These are phyloP conservation scores for Melampsora americana DNA, from an alignment of 1,284 basidiomycete species.

Conservation along the genomic window DNA sequence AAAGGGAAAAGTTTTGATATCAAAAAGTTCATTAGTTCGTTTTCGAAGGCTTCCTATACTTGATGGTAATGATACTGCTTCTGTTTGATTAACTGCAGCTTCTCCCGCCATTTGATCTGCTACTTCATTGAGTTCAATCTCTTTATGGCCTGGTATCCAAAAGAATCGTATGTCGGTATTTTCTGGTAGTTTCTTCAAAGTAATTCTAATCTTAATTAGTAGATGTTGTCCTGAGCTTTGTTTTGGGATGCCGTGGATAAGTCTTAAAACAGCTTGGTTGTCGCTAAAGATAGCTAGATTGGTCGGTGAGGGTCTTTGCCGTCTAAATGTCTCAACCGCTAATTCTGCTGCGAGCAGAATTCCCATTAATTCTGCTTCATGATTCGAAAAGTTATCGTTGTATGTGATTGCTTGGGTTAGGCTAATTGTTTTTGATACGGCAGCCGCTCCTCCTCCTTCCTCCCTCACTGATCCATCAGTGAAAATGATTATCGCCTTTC, in stretches of 20 bases:
- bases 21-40: neutral
- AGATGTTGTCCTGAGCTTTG: neutral
- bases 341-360: neutral
- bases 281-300: neutral
- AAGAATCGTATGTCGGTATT: neutral
- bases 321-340: neutral
- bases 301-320: neutral
- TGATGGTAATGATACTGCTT: neutral
- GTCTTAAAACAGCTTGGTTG: neutral
- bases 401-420: neutral
- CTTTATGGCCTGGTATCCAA: no score
- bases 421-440: neutral
- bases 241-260: neutral
- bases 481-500: neutral
- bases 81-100: neutral
- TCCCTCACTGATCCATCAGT: neutral
- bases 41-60: neutral
- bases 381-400: neutral
- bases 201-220: neutral
- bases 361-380: neutral
- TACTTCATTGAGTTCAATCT: neutral
- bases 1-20: neutral
- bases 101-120: slow-evolving; percentile 2
- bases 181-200: neutral
- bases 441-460: neutral